phyloP scores from a whole-genome alignment of 495 filamentous ascomycete genomes.

The Hypoxylon perforatum region DNA sequence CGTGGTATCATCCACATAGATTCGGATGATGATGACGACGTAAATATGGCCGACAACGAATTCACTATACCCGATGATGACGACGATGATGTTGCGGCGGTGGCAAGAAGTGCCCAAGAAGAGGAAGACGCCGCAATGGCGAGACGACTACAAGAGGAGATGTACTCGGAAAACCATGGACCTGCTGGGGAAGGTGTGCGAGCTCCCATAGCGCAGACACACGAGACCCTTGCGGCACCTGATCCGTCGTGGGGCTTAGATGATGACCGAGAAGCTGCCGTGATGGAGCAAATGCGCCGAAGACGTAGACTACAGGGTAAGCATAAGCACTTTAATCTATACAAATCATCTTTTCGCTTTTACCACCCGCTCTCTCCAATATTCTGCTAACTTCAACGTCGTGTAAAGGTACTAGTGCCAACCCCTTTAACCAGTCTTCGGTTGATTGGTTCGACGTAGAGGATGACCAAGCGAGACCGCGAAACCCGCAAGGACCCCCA shows the following conservation, averaged over 20 bases:
- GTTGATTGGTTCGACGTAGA: constrained; percentile 76
- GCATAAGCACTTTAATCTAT: constrained; percentile 13
- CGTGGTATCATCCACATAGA: constrained; percentile 76
- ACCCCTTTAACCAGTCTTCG: constrained; percentile 84
- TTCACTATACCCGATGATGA: constrained; percentile 44
- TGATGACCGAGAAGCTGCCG: constrained; percentile 66
- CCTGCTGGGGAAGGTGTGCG: constrained; percentile 72
- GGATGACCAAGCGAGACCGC: constrained; percentile 18
- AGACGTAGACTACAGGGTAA: constrained; percentile 60
- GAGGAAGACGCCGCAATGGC: constrained; percentile 97
- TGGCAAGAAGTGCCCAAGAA: constrained; percentile 57
- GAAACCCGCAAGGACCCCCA: constrained; percentile 7
- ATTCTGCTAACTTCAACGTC: constrained; percentile 12
- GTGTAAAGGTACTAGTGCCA: constrained; percentile 39
- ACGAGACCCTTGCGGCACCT: constrained; percentile 88
- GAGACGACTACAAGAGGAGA: constrained; percentile 87
- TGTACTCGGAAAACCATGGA: constrained; percentile 69
- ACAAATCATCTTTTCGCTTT: background rate
- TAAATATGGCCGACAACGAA: constrained; percentile 52
- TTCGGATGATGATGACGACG: constrained; percentile 70
- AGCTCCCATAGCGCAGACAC: constrained; percentile 90
- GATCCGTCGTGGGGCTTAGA: constrained; percentile 57
- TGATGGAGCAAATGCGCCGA: constrained; percentile 73
- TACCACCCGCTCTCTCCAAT: background rate
- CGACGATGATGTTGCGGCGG: constrained; percentile 51